Percentiles rank a stretch among this genome's conserved stretches.
Evolutionary conservation across 805 yeast species (phyloP).

Genomic region (Wickerhamiella spandovensis): DNA sequence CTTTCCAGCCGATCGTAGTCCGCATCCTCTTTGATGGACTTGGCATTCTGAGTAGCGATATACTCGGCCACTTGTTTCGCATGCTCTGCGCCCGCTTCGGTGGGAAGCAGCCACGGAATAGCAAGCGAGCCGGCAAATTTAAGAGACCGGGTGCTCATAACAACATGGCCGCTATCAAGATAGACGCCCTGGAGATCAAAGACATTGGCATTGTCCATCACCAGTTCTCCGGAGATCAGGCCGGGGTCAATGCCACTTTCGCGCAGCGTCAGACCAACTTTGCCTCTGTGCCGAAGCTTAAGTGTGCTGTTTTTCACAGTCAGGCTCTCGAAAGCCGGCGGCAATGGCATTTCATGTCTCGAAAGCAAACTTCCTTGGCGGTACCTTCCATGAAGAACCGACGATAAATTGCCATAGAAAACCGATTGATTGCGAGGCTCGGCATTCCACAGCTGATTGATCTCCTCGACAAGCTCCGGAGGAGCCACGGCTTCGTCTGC

Average conservation of each 20-base stretch:
- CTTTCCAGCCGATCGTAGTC: slow-evolving; percentile 37
- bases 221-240: background rate
- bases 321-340: background rate
- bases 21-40: slow-evolving; percentile 24
- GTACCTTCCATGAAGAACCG: slow-evolving; percentile 5
- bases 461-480: background rate
- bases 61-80: background rate
- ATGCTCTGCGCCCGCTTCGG: background rate
- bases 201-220: background rate
- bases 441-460: slow-evolving; percentile 2
- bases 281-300: background rate
- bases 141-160: slow-evolving; percentile 21
- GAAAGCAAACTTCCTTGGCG: background rate
- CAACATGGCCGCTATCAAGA: slow-evolving; percentile 23
- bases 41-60: background rate
- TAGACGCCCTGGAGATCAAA: slow-evolving; percentile 23
- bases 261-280: background rate
- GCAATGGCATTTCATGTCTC: background rate
- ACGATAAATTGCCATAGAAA: slow-evolving; percentile 4
- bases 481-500: background rate
- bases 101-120: slow-evolving; percentile 32
- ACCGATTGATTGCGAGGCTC: background rate
- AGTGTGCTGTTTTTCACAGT: background rate
- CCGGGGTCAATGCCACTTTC: slow-evolving; percentile 2
- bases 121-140: slow-evolving; percentile 24